Percentiles rank a stretch among this genome's conserved stretches.
phyloP scores from a whole-genome alignment of 202 grass and related monocot species.

The Schoenoplectus tabernaemontani region DNA sequence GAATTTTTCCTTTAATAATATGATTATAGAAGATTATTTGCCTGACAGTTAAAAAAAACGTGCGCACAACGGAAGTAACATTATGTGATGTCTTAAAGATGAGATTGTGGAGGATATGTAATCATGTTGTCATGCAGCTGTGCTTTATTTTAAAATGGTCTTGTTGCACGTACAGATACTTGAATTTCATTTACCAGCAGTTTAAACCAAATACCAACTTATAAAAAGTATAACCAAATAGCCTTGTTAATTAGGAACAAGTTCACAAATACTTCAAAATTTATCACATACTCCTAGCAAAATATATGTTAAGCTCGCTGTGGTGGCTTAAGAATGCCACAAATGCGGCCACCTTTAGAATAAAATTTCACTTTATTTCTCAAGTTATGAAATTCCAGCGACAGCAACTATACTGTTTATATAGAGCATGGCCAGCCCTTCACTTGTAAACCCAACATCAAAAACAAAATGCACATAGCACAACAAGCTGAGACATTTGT shows the following conservation, averaged over 20 bases:
- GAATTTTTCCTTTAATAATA: no score
- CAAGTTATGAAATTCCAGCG: not conserved
- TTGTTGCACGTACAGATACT: not conserved
- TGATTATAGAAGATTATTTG: no score
- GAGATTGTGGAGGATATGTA: no score
- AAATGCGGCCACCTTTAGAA: not conserved
- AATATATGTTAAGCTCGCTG: not conserved
- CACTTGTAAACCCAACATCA: slow-evolving; percentile 5
- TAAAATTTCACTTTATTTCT: not conserved
- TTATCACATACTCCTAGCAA: not conserved
- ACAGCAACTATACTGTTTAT: not conserved
- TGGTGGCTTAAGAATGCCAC: not conserved
- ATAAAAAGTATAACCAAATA: not conserved
- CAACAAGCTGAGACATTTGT: not conserved
- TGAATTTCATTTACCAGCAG: not conserved
- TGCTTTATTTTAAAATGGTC: not conserved
- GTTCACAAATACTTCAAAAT: no score
- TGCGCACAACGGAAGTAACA: no score
- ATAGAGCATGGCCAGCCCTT: not conserved
- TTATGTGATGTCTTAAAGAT: no score
- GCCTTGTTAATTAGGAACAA: no score
- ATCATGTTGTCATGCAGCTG: not conserved
- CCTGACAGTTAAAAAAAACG: no score
- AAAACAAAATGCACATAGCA: not conserved
- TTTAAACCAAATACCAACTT: not conserved